These are phyloP conservation scores for Talaromyces rugulosus DNA, from an alignment of 2,329 filamentous ascomycete species.

Conservation along the genomic window DNA sequence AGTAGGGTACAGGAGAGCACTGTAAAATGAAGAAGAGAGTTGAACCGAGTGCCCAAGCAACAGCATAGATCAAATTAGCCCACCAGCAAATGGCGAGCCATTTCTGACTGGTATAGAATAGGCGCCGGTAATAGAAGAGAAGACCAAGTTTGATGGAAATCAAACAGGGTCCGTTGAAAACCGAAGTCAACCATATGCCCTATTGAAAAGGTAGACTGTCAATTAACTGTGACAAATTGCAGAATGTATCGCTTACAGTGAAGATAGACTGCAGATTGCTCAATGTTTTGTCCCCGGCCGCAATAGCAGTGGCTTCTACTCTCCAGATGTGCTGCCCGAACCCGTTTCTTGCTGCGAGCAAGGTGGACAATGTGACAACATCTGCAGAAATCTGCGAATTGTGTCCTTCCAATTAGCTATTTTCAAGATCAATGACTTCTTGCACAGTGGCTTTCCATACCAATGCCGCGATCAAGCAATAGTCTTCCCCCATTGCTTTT, in stretches of 20 bases:
- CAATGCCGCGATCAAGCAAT: background rate
- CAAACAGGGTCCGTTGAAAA: background rate
- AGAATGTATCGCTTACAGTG: background rate
- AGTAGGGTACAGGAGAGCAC: background rate
- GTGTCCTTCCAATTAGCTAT: background rate
- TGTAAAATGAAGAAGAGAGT: slow-evolving; percentile 1
- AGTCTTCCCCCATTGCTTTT: background rate
- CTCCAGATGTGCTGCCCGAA: background rate
- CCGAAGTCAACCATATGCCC: background rate
- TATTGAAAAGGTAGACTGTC: background rate
- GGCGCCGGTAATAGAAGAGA: background rate
- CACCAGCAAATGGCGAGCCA: slow-evolving; percentile 1
- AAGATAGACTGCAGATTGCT: background rate
- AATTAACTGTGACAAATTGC: background rate
- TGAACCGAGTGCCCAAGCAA: background rate
- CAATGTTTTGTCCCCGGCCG: background rate
- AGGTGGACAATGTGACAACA: background rate
- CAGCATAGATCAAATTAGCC: background rate
- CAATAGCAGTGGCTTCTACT: background rate
- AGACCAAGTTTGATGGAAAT: background rate
- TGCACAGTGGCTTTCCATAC: background rate
- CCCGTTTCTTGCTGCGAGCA: background rate
- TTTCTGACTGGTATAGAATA: background rate
- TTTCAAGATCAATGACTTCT: background rate
- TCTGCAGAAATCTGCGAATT: background rate